Conservation (phyloP, 2,329 filamentous ascomycete species). For the Aplosporella prunicola region DNA sequence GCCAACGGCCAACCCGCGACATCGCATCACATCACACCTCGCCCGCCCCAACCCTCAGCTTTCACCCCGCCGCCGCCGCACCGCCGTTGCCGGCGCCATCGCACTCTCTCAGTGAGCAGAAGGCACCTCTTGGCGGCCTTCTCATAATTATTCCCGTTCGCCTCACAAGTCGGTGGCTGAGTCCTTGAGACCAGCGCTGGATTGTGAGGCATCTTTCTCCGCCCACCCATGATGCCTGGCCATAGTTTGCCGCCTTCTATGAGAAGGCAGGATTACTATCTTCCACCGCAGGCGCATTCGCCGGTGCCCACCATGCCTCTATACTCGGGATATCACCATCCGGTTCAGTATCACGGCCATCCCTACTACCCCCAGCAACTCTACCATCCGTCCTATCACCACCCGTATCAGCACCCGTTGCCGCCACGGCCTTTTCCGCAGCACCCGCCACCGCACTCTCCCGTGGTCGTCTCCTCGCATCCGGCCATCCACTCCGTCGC, state of each 20-base stretch:
- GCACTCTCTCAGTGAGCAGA: neutral
- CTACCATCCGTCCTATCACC: slow-evolving; percentile 22
- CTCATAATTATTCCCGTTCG: slow-evolving; percentile 18
- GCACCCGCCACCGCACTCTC: slow-evolving; percentile 28
- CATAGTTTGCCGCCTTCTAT: slow-evolving; percentile 37
- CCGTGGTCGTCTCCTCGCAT: slow-evolving; percentile 38
- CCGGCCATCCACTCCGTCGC: slow-evolving; percentile 41
- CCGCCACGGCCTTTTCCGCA: slow-evolving; percentile 23
- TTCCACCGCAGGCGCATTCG: slow-evolving; percentile 28
- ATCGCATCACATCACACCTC: slow-evolving; percentile 6
- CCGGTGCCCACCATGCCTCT: slow-evolving; percentile 29
- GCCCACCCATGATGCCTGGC: slow-evolving; percentile 64
- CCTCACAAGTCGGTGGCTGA: slow-evolving; percentile 30
- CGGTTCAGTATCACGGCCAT: slow-evolving; percentile 15
- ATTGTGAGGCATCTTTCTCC: slow-evolving; percentile 35
- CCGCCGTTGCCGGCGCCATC: slow-evolving; percentile 3
- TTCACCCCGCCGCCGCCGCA: neutral
- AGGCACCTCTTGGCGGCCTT: slow-evolving; percentile 8
- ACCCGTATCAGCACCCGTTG: slow-evolving; percentile 33
- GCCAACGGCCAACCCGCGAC: neutral
- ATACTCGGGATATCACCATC: slow-evolving; percentile 26
- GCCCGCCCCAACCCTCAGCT: neutral
- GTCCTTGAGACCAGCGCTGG: slow-evolving; percentile 26
- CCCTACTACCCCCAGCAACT: slow-evolving; percentile 32
- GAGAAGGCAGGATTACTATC: slow-evolving; percentile 30